Evolutionary conservation across 306 rosid genomes (phyloP).

Genomic region (cucumber (Cucumis sativus)): DNA sequence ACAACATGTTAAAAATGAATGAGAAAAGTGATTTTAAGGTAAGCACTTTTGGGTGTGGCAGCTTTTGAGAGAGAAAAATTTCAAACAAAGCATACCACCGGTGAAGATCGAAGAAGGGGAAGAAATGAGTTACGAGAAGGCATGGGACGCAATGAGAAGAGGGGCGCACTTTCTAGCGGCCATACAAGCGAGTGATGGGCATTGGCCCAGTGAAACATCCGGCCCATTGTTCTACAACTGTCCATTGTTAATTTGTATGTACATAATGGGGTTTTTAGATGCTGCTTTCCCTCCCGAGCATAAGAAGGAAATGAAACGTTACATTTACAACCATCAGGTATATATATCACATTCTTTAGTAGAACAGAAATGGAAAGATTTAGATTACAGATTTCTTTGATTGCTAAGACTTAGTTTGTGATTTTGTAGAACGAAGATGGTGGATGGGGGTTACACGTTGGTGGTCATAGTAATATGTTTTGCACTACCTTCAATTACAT

Average conservation of each 20-base stretch:
- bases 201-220: slow-evolving; percentile 16
- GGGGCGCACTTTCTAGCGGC: slow-evolving; percentile 5
- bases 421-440: slow-evolving; percentile 19
- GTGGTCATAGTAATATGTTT: slow-evolving; percentile 21
- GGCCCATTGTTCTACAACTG: slow-evolving; percentile 10
- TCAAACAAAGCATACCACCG: slow-evolving; percentile 7
- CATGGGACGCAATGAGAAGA: slow-evolving; percentile 6
- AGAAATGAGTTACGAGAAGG: slow-evolving; percentile 3
- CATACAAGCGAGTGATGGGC: slow-evolving; percentile 18
- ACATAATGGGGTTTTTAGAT: slow-evolving; percentile 12
- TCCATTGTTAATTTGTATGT: slow-evolving; percentile 12
- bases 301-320: slow-evolving; percentile 3
- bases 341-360: too few relatives aligned
- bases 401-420: too few relatives aligned
- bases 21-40: too few relatives aligned
- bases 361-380: too few relatives aligned
- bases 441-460: slow-evolving; percentile 25
- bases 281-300: slow-evolving; percentile 2
- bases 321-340: slow-evolving; percentile 11
- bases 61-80: slow-evolving; percentile 12
- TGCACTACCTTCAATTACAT: slow-evolving; percentile 17
- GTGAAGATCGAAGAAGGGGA: slow-evolving; percentile 12
- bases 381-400: too few relatives aligned
- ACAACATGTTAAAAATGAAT: too few relatives aligned
- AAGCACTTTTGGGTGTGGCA: not conserved